Conservation (phyloP, 2,329 filamentous ascomycete genomes). For the Dactylellina haptotyla region DNA sequence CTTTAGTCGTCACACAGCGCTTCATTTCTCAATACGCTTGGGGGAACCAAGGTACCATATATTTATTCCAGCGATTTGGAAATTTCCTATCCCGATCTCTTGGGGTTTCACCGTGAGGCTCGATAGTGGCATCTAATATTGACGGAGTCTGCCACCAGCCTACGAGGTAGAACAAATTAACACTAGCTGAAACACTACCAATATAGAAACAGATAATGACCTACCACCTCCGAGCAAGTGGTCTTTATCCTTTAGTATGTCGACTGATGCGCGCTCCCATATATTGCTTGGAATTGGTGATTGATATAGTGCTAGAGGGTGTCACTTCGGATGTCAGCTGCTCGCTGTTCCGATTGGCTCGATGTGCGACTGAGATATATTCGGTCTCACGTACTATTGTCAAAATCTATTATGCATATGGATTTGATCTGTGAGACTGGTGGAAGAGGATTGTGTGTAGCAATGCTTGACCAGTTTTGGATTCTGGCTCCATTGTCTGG, state of each 20-base stretch:
- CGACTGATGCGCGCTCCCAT: slow-evolving; percentile 38
- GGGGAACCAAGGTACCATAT: slow-evolving; percentile 24
- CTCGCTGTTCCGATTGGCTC: no score
- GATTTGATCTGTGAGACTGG: slow-evolving; percentile 19
- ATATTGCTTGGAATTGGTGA: slow-evolving; percentile 50
- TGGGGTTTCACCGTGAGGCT: background rate
- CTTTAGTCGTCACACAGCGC: background rate
- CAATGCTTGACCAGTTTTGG: slow-evolving; percentile 24
- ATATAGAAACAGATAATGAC: background rate
- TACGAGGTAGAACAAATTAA: background rate
- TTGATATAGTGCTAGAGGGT: slow-evolving; percentile 35
- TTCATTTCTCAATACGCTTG: background rate
- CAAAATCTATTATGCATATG: slow-evolving; percentile 51
- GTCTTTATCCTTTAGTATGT: slow-evolving; percentile 37
- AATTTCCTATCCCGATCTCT: background rate
- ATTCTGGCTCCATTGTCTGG: background rate
- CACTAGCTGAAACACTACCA: background rate
- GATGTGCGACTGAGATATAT: no score
- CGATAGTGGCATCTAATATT: slow-evolving; percentile 45
- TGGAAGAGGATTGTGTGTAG: slow-evolving; percentile 34
- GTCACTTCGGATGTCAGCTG: background rate
- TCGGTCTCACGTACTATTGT: slow-evolving; percentile 38
- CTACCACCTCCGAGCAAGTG: slow-evolving; percentile 43
- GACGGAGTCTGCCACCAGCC: slow-evolving; percentile 53
- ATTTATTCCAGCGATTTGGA: slow-evolving; percentile 36